Base-by-base conservation (phyloP, 2,329 filamentous ascomycete genomes). In the Aspergillus tanneri region DNA sequence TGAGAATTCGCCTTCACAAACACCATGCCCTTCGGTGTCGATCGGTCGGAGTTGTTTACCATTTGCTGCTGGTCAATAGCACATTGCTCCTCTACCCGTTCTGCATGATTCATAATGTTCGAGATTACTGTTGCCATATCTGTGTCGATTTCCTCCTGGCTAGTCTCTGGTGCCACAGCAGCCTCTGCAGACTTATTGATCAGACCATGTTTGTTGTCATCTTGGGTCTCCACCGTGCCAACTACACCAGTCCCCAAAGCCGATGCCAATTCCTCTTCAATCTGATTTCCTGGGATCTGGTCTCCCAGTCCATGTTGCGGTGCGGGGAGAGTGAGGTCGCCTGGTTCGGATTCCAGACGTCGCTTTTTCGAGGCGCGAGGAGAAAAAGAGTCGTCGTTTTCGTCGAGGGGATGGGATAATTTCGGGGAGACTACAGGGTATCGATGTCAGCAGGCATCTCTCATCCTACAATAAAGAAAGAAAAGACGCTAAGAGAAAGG, bases 1-100 rank as follows among this genome's bases (percentile, higher is more conserved):
- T 72, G 68, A 5, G 70, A 70, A 47, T 71, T 73, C 34, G 71
- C 69, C 50, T 73, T 73, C 22, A 72, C 60, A 50, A 70, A 71
- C 12, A 65, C 65, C 51, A 70, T 58, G 12, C 60, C 65, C 46
- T 66, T 66, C 9, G 64, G 59, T 19, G 65, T 60, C 1, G 60
- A 50, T 36, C 65, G 63, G 9, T 62, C 65, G 14, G 56, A 44
- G 9, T 55, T 56, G 5, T 65, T 59, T n/a, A 55, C 54, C 30
- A 63, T 30, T 36, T 67, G 64, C 53, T 70, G 66, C 38, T 64
- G 64, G 18, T 64, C 68, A 48, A 70, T 57, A 8, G 62, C 62
- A 30, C 60, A 66, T 23, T 71, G 70, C 43, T 70, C 64, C 49
- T 74, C 72, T 19, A 72, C 62, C 5, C 65, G 62, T 50, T 73